A percentile compares a stretch with the other conserved stretches of the same genome.
Conservation (phyloP, 352 stramenopile species). For the Globisporangium mamillatum region DNA sequence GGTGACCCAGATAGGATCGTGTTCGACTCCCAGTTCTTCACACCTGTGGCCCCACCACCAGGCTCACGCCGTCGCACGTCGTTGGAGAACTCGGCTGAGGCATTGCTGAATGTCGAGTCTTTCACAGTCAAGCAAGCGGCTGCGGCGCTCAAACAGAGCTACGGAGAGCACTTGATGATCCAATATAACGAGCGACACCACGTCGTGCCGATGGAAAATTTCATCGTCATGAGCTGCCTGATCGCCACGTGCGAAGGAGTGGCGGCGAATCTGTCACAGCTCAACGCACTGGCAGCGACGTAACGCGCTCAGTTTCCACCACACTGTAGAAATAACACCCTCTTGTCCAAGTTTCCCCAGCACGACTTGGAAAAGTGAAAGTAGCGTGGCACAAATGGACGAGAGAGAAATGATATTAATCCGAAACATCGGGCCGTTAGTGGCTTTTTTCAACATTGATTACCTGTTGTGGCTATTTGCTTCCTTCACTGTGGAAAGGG, state of each 20-base stretch:
- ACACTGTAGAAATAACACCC: not conserved
- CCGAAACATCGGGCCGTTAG: too few relatives aligned
- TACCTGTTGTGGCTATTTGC: too few relatives aligned
- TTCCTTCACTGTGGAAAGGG: too few relatives aligned
- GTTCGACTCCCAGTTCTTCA: conserved; percentile 1
- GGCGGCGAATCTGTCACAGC: conserved; percentile 39
- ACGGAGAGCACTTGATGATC: conserved; percentile 41
- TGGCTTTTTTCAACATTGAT: too few relatives aligned
- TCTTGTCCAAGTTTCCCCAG: not conserved
- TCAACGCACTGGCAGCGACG: conserved; percentile 50
- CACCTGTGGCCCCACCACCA: not conserved
- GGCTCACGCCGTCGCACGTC: conserved; percentile 3
- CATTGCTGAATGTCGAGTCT: conserved; percentile 40
- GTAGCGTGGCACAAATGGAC: too few relatives aligned
- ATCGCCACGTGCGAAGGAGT: conserved; percentile 56
- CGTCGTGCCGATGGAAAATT: conserved; percentile 51
- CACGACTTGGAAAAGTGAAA: too few relatives aligned
- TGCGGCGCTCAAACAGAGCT: conserved; percentile 41
- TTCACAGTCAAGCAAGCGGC: conserved; percentile 50
- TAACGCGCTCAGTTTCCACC: conserved; percentile 15
- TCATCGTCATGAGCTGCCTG: conserved; percentile 69
- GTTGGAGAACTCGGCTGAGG: conserved; percentile 17
- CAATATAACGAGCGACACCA: conserved; percentile 26
- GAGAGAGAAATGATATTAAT: too few relatives aligned
- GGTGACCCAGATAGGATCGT: not conserved